phyloP scores from a whole-genome alignment of 345 rosid genomes.

The Citrus unshiu region DNA sequence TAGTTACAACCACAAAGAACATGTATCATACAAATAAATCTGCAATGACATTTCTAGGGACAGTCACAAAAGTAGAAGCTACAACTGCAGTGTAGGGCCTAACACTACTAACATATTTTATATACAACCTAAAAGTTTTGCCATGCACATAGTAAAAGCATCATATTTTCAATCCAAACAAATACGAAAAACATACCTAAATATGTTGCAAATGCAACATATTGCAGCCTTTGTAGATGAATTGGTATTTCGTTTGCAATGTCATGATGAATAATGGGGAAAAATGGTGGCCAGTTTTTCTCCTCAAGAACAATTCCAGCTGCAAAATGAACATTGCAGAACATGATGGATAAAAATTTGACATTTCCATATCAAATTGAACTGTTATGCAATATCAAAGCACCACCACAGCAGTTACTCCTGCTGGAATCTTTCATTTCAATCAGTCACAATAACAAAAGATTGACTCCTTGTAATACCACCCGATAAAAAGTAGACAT shows the following conservation, averaged over 20 bases:
- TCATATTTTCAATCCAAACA: background rate
- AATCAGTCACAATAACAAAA: background rate
- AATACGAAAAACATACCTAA: constrained; percentile 43
- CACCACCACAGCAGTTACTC: background rate
- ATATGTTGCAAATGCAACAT: constrained; percentile 65
- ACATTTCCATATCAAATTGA: too few species aligned
- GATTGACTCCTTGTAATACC: background rate
- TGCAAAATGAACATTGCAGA: constrained; percentile 21
- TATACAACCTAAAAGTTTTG: background rate
- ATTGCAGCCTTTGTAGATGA: constrained; percentile 77
- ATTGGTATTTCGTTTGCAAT: constrained; percentile 80
- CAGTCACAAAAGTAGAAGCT: background rate
- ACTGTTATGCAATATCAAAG: too few species aligned
- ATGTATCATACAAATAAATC: background rate
- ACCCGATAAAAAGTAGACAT: background rate
- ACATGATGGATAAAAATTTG: background rate
- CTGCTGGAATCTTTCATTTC: background rate
- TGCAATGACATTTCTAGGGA: background rate
- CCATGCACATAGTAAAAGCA: background rate
- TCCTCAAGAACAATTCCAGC: constrained; percentile 72
- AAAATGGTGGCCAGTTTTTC: constrained; percentile 90
- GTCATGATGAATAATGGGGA: constrained; percentile 85
- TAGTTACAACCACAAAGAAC: background rate
- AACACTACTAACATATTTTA: background rate
- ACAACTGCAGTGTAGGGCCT: background rate